Percentiles rank a stretch among this genome's conserved stretches.
These are phyloP conservation scores for Lachnum nothofagi DNA, from an alignment of 2,329 filamentous ascomycete genomes.

Conservation along the genomic window DNA sequence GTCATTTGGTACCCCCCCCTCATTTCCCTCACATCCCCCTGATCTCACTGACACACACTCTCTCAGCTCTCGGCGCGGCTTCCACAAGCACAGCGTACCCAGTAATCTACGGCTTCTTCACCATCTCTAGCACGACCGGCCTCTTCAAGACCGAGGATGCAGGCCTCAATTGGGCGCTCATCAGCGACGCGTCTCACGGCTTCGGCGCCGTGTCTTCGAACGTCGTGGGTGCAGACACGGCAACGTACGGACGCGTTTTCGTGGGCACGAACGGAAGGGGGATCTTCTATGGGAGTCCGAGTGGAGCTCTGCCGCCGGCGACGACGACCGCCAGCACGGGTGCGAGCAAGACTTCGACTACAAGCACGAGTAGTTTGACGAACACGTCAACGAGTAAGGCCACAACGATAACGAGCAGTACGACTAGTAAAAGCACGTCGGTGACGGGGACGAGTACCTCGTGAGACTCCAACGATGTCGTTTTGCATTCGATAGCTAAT, in stretches of 20 bases:
- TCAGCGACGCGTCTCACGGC: conserved; percentile 27
- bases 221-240: conserved; percentile 26
- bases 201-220: conserved; percentile 29
- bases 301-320: conserved; percentile 23
- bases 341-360: neutral
- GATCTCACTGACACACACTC: neutral
- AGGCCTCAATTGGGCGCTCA: conserved; percentile 29
- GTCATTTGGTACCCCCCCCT: conserved; percentile 4
- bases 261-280: conserved; percentile 33
- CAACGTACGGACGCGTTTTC: conserved; percentile 29
- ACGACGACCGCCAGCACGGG: conserved; percentile 18
- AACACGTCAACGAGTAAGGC: neutral
- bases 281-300: conserved; percentile 30
- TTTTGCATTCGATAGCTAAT: too few relatives aligned
- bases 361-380: neutral
- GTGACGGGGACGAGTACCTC: neutral
- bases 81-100: conserved; percentile 18
- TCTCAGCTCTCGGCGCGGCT: conserved; percentile 26
- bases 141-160: conserved; percentile 28
- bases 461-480: neutral
- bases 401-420: neutral
- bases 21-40: neutral
- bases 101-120: conserved; percentile 30
- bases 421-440: neutral
- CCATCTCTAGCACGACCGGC: conserved; percentile 21